A percentile compares a stretch with the other conserved stretches of the same genome.
Evolutionary conservation across 768 basidiomycete species (phyloP).

Genomic region (Boletus insuetus): DNA sequence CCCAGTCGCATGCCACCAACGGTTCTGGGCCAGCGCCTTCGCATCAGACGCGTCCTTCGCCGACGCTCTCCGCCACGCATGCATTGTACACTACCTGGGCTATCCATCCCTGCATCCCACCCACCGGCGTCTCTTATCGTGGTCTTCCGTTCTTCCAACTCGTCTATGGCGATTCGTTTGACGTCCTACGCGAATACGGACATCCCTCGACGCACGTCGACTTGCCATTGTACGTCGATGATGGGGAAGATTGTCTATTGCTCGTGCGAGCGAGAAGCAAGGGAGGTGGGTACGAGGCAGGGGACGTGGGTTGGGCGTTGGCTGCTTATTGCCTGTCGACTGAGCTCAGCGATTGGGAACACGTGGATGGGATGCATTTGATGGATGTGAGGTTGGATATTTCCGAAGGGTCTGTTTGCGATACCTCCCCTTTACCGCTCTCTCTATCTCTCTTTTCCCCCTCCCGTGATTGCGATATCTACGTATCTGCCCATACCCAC

Average conservation of each 20-base stretch:
- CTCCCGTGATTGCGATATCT: no score
- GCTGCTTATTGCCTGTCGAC: slow-evolving; percentile 63
- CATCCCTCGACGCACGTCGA: slow-evolving; percentile 74
- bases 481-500: no score
- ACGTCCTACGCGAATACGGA: slow-evolving; percentile 72
- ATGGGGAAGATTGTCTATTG: slow-evolving; percentile 71
- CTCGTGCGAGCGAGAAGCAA: slow-evolving; percentile 54
- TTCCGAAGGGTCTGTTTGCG: slow-evolving; percentile 12
- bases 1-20: slow-evolving; percentile 11
- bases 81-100: slow-evolving; percentile 67
- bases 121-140: slow-evolving; percentile 61
- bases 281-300: slow-evolving; percentile 26
- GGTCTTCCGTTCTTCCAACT: slow-evolving; percentile 76
- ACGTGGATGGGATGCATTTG: neutral
- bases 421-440: slow-evolving; percentile 4
- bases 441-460: neutral
- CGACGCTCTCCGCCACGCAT: slow-evolving; percentile 32
- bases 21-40: slow-evolving; percentile 10
- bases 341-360: slow-evolving; percentile 5
- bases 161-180: slow-evolving; percentile 56
- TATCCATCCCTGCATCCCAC: slow-evolving; percentile 67
- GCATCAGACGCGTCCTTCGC: slow-evolving; percentile 22
- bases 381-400: slow-evolving; percentile 2
- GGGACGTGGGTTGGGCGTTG: slow-evolving; percentile 73
- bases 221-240: slow-evolving; percentile 76